Evolutionary conservation across 371 early-diverging fungal genomes (phyloP).

Genomic region (Mucor plumbeus): DNA sequence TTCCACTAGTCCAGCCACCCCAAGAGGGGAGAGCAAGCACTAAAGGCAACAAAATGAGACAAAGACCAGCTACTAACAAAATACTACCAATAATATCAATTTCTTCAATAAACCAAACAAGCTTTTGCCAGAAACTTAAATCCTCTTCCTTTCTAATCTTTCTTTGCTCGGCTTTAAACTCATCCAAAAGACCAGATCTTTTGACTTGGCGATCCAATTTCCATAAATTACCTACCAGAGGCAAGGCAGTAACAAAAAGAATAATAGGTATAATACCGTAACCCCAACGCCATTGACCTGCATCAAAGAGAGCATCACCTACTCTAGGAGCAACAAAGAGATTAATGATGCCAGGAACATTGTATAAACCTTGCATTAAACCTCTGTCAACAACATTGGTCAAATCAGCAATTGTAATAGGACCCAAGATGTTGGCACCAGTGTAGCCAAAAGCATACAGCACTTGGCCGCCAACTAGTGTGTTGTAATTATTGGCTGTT

Average conservation of each 20-base stretch:
- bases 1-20: slow-evolving; percentile 47
- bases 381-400: slow-evolving; percentile 42
- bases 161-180: slow-evolving; percentile 16
- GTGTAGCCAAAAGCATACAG: slow-evolving; percentile 46
- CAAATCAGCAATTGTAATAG: slow-evolving; percentile 46
- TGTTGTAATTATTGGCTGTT: slow-evolving; percentile 24
- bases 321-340: slow-evolving; percentile 35
- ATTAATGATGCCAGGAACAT: slow-evolving; percentile 37
- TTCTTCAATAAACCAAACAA: slow-evolving; percentile 42
- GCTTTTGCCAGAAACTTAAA: background rate
- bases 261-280: slow-evolving; percentile 29
- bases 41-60: slow-evolving; percentile 48
- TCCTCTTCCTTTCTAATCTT: background rate
- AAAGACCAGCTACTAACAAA: slow-evolving; percentile 47
- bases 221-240: slow-evolving; percentile 27
- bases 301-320: slow-evolving; percentile 15
- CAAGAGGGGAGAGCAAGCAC: slow-evolving; percentile 44
- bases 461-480: slow-evolving; percentile 30
- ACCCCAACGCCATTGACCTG: slow-evolving; percentile 35
- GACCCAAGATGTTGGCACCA: slow-evolving; percentile 36
- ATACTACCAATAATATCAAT: slow-evolving; percentile 53
- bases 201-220: slow-evolving; percentile 18
- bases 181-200: slow-evolving; percentile 20
- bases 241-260: slow-evolving; percentile 22
- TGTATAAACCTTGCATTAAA: slow-evolving; percentile 41